Conservation (phyloP, 306 rosid species). For the Begonia fuchsioides region DNA sequence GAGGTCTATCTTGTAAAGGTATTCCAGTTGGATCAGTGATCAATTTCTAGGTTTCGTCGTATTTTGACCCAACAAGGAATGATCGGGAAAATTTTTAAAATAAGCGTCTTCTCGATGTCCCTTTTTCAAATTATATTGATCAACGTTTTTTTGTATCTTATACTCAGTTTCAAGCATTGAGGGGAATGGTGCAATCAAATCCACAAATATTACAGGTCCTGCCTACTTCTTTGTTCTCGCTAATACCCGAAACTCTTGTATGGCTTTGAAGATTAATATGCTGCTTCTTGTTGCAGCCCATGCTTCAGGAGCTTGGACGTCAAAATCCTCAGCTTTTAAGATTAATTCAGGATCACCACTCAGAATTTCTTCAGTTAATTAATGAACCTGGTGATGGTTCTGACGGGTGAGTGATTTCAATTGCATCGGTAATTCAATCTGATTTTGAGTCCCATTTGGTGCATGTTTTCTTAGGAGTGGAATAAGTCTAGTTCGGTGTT, state of each 20-base stretch:
- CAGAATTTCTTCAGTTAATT: conserved; percentile 89
- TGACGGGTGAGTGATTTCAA: conserved; percentile 61
- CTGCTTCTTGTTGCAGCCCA: conserved; percentile 52
- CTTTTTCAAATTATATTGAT: conserved; percentile 1
- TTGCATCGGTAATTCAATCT: too few relatives aligned
- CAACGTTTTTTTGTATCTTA: not conserved
- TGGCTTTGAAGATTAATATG: conserved; percentile 5
- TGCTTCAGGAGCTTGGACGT: conserved; percentile 97
- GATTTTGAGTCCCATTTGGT: too few relatives aligned
- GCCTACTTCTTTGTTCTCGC: conserved; percentile 2
- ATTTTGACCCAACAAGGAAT: too few relatives aligned
- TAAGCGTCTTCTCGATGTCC: too few relatives aligned
- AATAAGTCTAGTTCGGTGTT: too few relatives aligned
- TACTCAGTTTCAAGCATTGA: conserved; percentile 63
- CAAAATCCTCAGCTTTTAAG: conserved; percentile 83
- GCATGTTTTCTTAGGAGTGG: too few relatives aligned
- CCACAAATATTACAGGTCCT: conserved; percentile 88
- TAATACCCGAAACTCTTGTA: not conserved
- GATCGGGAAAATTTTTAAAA: too few relatives aligned
- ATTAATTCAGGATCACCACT: conserved; percentile 75
- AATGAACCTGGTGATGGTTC: conserved; percentile 82
- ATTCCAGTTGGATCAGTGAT: too few relatives aligned
- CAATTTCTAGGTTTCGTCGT: too few relatives aligned
- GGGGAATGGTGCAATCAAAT: conserved; percentile 92
- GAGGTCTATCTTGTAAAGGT: too few relatives aligned